Evolutionary conservation across 768 basidiomycete species (phyloP), one percentile per base, ranked within the genome.

Genomic region (Clavaria fumosa): DNA sequence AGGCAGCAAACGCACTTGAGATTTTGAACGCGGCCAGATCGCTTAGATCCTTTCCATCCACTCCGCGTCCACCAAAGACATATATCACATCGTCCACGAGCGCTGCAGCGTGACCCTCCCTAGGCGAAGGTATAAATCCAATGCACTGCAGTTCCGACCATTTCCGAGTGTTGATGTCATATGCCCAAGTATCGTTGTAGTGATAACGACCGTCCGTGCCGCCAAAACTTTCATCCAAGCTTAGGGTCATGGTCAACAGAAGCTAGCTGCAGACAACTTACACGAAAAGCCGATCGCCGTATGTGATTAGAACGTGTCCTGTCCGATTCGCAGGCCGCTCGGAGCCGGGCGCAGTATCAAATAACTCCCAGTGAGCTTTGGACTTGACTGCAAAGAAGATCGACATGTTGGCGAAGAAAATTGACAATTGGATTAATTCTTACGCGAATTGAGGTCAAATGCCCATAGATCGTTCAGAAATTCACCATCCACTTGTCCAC

Each of bases 161-260:
- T 31, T 58, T 71, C 38, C 70, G 67, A 0, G 85, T 80, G 26
- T 64, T 66, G 35, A 89, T 62, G 54, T 93, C 88, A 57, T 84
- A 97, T 2, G 77, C 68, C 95, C 95, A 99, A 5, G 90, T 96
- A 53, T 99, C 95, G 56, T 97, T 99, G 61, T 99, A 99, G 53
- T 97, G 95, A 58, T 82, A 97, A 53, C 80, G 76, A n/a, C 91
- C 91, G 52, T 99, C 95, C 9, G 95, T 99, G 33, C 95, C 95
- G 22, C 95, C 95, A 48, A 99, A 97, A 35, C 85, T 91, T 44
- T 44, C 40, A 36, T 12, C 48, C 45, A 50, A 43, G 42, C 41
- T 24, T 10, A 21, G 24, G n/a, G 27, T 41, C 22, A 6, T 23
- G 22, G 19, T 27, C 14, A 10, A 20, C 22, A 11, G 39, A 37